Evolutionary conservation across 1,284 basidiomycete genomes (phyloP).

Genomic region (Boletellus deceptivus): DNA sequence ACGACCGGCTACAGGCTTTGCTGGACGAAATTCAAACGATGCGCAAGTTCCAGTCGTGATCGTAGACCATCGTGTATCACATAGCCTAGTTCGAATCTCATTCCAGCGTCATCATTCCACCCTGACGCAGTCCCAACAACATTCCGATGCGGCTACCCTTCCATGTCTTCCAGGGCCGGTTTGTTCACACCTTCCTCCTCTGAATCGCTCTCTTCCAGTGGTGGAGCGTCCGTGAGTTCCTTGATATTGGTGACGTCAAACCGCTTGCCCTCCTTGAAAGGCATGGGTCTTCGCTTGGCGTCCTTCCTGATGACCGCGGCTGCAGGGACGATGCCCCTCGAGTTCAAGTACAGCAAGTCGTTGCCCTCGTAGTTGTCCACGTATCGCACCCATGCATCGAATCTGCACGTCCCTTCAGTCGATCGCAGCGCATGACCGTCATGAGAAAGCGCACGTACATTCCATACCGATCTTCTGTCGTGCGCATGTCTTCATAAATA

Average conservation of each 20-base stretch:
- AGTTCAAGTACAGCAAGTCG: constrained; percentile 70
- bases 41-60: constrained; percentile 80
- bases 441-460: constrained; percentile 54
- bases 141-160: constrained; percentile 38
- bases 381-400: constrained; percentile 71
- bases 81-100: constrained; percentile 7
- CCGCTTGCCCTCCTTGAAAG: constrained; percentile 63
- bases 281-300: constrained; percentile 50
- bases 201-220: constrained; percentile 50
- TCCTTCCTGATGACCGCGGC: constrained; percentile 63
- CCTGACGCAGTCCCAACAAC: neutral
- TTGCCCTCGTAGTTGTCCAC: constrained; percentile 69
- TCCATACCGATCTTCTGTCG: constrained; percentile 76
- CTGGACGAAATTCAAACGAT: constrained; percentile 87
- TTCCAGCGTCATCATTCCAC: neutral
- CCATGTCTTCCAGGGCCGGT: constrained; percentile 63
- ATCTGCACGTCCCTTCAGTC: constrained; percentile 41
- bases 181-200: constrained; percentile 53
- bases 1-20: constrained; percentile 77
- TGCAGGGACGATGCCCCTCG: constrained; percentile 67
- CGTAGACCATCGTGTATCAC: constrained; percentile 10
- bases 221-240: constrained; percentile 38
- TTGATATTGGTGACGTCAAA: constrained; percentile 63
- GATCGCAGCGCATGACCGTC: neutral
- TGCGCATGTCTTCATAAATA: constrained; percentile 83